phyloP scores from a whole-genome alignment of 306 rosid genomes.

The Lablab purpureus region DNA sequence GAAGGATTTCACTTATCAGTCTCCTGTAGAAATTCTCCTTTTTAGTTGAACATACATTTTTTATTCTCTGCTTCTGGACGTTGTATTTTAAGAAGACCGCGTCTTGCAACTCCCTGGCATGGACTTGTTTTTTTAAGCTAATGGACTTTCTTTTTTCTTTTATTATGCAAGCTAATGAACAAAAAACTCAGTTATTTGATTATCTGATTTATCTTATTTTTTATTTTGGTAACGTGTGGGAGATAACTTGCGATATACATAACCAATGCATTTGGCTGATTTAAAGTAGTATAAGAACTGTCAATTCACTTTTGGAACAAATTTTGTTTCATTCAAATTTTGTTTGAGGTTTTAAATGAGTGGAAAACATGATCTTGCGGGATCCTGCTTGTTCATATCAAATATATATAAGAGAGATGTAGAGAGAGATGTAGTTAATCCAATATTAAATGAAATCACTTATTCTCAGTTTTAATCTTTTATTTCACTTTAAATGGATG shows the following conservation, averaged over 20 bases:
- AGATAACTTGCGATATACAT: neutral
- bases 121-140: slow-evolving; percentile 4
- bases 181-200: neutral
- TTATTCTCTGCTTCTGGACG: slow-evolving; percentile 43
- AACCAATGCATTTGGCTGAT: neutral
- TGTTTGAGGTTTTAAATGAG: neutral
- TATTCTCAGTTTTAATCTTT: too few relatives aligned
- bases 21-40: slow-evolving; percentile 45
- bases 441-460: too few relatives aligned
- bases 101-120: slow-evolving; percentile 22
- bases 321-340: neutral
- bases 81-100: slow-evolving; percentile 27
- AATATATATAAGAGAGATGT: too few relatives aligned
- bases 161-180: neutral
- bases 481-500: too few relatives aligned
- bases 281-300: neutral
- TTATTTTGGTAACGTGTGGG: neutral
- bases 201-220: neutral
- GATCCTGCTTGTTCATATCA: too few relatives aligned
- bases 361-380: neutral
- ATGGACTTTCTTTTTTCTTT: neutral
- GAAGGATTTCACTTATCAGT: slow-evolving; percentile 40
- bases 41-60: slow-evolving; percentile 10
- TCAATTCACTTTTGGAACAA: neutral
- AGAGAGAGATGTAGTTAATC: too few relatives aligned